Percentiles rank a stretch among this genome's conserved stretches.
Conservation (phyloP, 75 land plant genomes). For the Selaginella moellendorffii region DNA sequence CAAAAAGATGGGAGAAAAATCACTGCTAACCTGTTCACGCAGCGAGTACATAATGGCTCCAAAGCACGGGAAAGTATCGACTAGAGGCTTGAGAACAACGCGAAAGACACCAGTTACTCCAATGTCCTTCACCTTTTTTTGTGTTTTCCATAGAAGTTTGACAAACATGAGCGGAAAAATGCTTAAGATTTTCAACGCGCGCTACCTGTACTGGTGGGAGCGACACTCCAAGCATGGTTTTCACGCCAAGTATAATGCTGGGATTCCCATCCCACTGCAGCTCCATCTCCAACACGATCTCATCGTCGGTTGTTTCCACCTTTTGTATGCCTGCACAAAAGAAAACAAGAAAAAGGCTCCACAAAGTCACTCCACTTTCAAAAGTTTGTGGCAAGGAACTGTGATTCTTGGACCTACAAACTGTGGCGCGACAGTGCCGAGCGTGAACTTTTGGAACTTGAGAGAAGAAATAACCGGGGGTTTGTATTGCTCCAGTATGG, state of each 20-base stretch:
- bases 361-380: no score
- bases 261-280: slow-evolving; percentile 85
- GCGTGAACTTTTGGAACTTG: slow-evolving; percentile 69
- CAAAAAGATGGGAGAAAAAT: no score
- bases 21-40: slow-evolving; percentile 62
- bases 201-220: slow-evolving; percentile 92
- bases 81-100: slow-evolving; percentile 73
- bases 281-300: slow-evolving; percentile 67
- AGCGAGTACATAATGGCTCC: slow-evolving; percentile 82
- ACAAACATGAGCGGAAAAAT: background rate
- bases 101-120: slow-evolving; percentile 72
- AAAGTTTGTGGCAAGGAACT: no score
- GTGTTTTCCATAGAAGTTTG: background rate
- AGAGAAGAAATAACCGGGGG: slow-evolving; percentile 51
- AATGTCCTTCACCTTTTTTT: slow-evolving; percentile 58
- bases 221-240: slow-evolving; percentile 48
- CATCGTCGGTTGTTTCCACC: slow-evolving; percentile 33
- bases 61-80: slow-evolving; percentile 79
- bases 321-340: slow-evolving; percentile 40
- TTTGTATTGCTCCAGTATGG: slow-evolving; percentile 63
- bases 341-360: slow-evolving; percentile 1
- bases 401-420: slow-evolving; percentile 71
- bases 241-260: slow-evolving; percentile 59
- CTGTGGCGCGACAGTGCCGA: slow-evolving; percentile 90
- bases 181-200: no score